phyloP scores from a whole-genome alignment of 257 asterid genomes.

The Solanum chiquidenum region DNA sequence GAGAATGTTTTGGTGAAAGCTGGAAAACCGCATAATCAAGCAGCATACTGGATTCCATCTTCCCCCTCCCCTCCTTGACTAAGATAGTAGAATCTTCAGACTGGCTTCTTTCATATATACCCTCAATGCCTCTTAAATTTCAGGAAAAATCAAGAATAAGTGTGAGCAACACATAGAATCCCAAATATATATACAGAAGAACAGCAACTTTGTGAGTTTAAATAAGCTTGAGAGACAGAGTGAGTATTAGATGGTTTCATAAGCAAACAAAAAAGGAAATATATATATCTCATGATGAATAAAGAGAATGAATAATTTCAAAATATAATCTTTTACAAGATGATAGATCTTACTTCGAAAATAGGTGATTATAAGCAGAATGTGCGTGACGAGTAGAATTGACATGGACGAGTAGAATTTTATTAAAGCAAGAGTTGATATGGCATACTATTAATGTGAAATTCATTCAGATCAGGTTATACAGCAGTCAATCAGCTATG shows the following conservation, averaged over 20 bases:
- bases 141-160: background rate
- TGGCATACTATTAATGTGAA: background rate
- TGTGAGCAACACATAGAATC: background rate
- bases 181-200: background rate
- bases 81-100: background rate
- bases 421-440: background rate
- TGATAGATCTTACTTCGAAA: background rate
- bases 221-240: background rate
- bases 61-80: constrained; percentile 11
- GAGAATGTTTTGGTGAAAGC: constrained; percentile 67
- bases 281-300: background rate
- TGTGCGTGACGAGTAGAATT: background rate
- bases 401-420: background rate
- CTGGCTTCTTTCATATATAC: constrained; percentile 16
- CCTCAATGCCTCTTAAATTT: constrained; percentile 2
- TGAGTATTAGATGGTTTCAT: background rate
- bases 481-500: background rate
- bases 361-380: background rate
- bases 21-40: constrained; percentile 87
- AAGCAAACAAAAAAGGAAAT: background rate
- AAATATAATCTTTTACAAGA: background rate
- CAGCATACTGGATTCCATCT: constrained; percentile 52
- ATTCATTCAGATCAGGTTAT: background rate
- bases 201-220: background rate
- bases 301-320: background rate